phyloP scores from a whole-genome alignment of 2,329 filamentous ascomycete genomes.

The Aureobasidium sp. region DNA sequence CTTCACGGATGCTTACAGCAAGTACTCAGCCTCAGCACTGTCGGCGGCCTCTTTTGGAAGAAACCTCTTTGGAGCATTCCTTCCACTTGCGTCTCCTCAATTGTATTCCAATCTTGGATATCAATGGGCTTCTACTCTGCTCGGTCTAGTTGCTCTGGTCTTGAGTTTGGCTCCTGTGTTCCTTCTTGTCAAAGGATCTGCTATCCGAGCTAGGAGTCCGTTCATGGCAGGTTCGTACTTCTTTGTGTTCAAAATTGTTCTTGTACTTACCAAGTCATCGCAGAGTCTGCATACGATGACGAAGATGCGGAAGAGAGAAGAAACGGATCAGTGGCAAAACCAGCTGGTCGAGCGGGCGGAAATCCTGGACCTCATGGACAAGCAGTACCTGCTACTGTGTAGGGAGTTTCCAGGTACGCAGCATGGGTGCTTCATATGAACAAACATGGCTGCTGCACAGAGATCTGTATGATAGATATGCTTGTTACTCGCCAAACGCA shows the following conservation, averaged over 20 bases:
- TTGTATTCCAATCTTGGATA: conserved; percentile 41
- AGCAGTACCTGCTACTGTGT: not conserved
- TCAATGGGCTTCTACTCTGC: conserved; percentile 39
- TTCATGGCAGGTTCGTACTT: conserved; percentile 9
- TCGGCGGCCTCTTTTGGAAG: conserved; percentile 51
- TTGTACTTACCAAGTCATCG: conserved; percentile 23
- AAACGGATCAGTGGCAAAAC: not conserved
- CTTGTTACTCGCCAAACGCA: not conserved
- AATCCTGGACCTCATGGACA: conserved; percentile 7
- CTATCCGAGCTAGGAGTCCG: conserved; percentile 22
- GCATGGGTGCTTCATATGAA: too few species aligned
- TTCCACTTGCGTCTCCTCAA: conserved; percentile 38
- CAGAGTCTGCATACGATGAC: conserved; percentile 24
- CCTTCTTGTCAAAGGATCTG: conserved; percentile 27
- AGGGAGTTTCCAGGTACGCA: too few species aligned
- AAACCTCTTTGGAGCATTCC: conserved; percentile 40
- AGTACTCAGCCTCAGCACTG: conserved; percentile 74
- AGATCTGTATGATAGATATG: too few species aligned
- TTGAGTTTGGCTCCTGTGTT: conserved; percentile 38
- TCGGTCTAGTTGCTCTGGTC: conserved; percentile 36
- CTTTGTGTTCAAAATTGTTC: conserved; percentile 76
- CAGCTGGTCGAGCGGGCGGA: not conserved
- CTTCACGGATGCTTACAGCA: conserved; percentile 77
- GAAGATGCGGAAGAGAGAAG: conserved; percentile 20
- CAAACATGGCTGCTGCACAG: not conserved